Evolutionary conservation across 129 eudicot species (phyloP), one percentile per base, ranked within the genome.

Genomic region (Cynara cardunculus): DNA sequence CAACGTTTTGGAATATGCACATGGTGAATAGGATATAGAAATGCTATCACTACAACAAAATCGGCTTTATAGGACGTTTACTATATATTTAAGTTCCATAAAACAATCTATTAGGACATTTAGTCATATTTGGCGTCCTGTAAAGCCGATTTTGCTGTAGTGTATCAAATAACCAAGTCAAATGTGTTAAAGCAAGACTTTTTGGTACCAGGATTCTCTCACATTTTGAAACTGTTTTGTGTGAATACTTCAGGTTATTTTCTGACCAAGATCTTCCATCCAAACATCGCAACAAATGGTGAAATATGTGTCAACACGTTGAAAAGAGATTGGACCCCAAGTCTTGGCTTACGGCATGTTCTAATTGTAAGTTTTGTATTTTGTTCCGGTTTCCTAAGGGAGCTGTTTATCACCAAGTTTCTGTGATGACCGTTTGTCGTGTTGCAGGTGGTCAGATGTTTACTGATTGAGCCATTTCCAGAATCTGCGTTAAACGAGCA

Each of bases 221-320:
- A 25, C 19, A 46, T 67, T 28, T 65, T 68, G 49, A 68, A 78
- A 16, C 7, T 25, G 1, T 18, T 68, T 67, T 6, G 37, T 78
- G 35, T 67, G 26, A 39, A 39, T 75, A 39, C 12, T 67, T 76
- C 46, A 94, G 97, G 99, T 46, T 90, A 89, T 85, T 94, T 92
- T 84, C 83, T 90, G 46, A 92, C 97, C 75, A 94, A 90, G 93
- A 94, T 94, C 35, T 94, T 92, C 87, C 96, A 94, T 82, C 99
- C 97, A 71, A 94, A 92, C 73, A 87, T 94, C 19, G 91, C 98
- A 64, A 83, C 83, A 59, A 85, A 85, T 35, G 97, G 98, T 65
- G 98, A 94, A 74, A 94, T 94, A 75, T 94, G 98, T 72, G 98
- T 94, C 59, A 94, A 94, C 86, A 91, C 98, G 11, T 78, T 94